Base-by-base conservation (phyloP, 768 basidiomycete genomes). In the Tricholoma furcatifolium region DNA sequence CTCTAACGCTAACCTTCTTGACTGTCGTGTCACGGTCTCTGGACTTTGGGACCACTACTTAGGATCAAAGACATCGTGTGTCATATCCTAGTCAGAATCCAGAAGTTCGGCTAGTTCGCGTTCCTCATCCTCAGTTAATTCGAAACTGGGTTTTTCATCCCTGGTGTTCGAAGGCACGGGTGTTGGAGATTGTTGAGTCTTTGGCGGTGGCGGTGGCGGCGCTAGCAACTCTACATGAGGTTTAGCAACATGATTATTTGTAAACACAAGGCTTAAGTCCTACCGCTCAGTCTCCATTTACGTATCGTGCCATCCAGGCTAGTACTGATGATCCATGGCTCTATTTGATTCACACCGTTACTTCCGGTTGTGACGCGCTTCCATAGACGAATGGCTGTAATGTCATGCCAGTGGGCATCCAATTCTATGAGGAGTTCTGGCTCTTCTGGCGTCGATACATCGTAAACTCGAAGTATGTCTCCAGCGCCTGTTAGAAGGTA, bases 361-460 rank as follows among this genome's bases (percentile, higher is more conserved):
- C 70, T 70, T 8, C 73, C 74, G 24, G 68, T 65, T 6, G 70
- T 72, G 49, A 66, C 73, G 24, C 84, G 78, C 59, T 79, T 70
- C 93, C 93, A 97, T 10, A 87, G 70, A 24, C 79, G 77, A 47
- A 98, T 69, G 4, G 80, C 83, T 4, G 82, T 88, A 14, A 98
- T 85, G 60, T 97, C 92, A 59, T 92, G 92, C 83, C 87, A 92
- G 64, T 98, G 96, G 6, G 83, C 94, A 59, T 97, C 91, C 10
- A 91, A 70, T 60, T 84, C 82, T 23, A 77, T 74, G n/a, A 93
- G 66, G 24, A 91, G 68, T 53, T 88, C 88, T 1, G 85, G 85
- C 58, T 85, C 84, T 21, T 84, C 77, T 20, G 78, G 72, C 2
- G 77, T 73, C 2, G 89, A 87, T 31, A 93, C 70, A 64, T 97